Evolutionary conservation across 129 eudicot genomes (phyloP).

Genomic region (Centaurea solstitialis): DNA sequence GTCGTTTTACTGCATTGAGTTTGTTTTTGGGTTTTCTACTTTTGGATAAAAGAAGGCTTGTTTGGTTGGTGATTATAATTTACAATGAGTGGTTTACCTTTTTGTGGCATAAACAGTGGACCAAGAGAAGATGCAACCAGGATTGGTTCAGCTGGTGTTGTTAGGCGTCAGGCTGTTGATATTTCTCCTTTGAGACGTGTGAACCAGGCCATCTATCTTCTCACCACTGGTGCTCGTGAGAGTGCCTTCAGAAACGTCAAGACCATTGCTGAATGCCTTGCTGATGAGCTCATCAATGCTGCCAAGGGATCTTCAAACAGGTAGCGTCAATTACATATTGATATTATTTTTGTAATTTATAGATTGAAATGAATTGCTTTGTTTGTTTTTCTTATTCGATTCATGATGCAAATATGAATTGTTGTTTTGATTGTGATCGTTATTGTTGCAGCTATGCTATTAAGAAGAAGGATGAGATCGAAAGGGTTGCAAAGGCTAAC

Average conservation of each 20-base stretch:
- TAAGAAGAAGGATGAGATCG: constrained; percentile 66
- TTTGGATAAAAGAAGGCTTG: background rate
- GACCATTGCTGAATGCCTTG: constrained; percentile 66
- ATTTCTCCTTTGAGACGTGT: constrained; percentile 61
- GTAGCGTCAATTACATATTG: constrained; percentile 22
- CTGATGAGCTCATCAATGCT: constrained; percentile 71
- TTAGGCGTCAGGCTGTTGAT: constrained; percentile 70
- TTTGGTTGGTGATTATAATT: background rate
- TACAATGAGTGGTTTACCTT: background rate
- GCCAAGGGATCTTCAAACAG: constrained; percentile 73
- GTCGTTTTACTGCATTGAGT: too few species aligned
- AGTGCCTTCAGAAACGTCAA: constrained; percentile 63
- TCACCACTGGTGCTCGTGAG: constrained; percentile 64
- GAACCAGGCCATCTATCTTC: constrained; percentile 60
- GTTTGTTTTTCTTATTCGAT: background rate
- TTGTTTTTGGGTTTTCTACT: too few species aligned
- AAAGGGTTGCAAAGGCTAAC: constrained; percentile 65
- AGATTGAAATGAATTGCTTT: background rate
- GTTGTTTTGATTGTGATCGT: background rate
- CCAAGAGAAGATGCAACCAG: constrained; percentile 75
- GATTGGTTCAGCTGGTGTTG: constrained; percentile 72
- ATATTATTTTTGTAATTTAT: background rate
- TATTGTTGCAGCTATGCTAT: constrained; percentile 53
- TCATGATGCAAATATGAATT: too few species aligned
- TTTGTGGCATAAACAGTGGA: constrained; percentile 38